A percentile compares a stretch with the other conserved stretches of the same genome.
These are phyloP conservation scores for Penicillium atrosanguineum DNA, from an alignment of 495 filamentous ascomycete species.

Conservation along the genomic window DNA sequence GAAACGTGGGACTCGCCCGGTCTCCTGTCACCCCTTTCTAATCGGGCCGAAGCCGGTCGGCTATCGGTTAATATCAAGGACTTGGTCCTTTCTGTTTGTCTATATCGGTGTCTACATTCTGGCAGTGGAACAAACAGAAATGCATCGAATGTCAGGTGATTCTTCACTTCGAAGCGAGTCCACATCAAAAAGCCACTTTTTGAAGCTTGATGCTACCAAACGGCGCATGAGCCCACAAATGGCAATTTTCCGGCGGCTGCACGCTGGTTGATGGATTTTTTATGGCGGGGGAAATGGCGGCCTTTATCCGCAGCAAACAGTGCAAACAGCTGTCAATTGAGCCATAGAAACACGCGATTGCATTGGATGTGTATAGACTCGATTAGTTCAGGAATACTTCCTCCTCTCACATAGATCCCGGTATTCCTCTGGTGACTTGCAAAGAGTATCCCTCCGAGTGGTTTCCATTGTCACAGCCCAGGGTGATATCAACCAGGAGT, in stretches of 20 bases:
- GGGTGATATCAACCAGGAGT: neutral
- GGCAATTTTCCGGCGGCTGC: constrained; percentile 40
- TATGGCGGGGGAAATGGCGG: constrained; percentile 19
- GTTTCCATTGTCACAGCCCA: neutral
- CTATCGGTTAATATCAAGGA: constrained; percentile 25
- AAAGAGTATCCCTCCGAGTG: neutral
- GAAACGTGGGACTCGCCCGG: neutral
- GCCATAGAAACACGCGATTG: neutral
- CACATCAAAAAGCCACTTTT: constrained; percentile 1
- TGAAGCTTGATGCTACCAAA: constrained; percentile 4
- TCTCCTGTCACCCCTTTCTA: neutral
- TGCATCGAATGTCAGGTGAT: neutral
- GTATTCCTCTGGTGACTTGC: neutral
- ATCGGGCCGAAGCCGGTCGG: constrained; percentile 21
- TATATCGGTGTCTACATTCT: neutral
- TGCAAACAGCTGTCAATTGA: constrained; percentile 2
- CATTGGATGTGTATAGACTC: neutral
- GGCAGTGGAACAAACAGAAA: neutral
- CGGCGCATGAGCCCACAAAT: constrained; percentile 10
- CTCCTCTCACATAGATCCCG: neutral
- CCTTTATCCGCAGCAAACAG: constrained; percentile 9
- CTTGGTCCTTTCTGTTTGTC: neutral
- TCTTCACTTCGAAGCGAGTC: neutral
- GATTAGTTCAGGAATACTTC: neutral
- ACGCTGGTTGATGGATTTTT: constrained; percentile 14